Percentiles rank a stretch among this genome's conserved stretches.
These are phyloP conservation scores for Tuber umbilicatum DNA, from an alignment of 495 filamentous ascomycete species.

Conservation along the genomic window DNA sequence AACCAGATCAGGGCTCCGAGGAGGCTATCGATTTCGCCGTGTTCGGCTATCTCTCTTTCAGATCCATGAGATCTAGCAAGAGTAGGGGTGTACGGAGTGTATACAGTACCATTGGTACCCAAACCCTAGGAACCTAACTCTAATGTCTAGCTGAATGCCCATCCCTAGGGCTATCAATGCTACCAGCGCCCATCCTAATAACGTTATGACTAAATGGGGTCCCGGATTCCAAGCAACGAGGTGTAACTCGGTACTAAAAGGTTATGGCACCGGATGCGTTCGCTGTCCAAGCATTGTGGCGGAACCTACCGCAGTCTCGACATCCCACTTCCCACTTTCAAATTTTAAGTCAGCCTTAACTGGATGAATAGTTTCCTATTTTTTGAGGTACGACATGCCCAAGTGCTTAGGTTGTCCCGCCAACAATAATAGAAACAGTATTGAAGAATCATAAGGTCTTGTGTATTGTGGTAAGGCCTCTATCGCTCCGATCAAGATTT, in stretches of 20 bases:
- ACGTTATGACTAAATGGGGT: not conserved
- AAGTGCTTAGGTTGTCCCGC: not conserved
- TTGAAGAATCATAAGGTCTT: not conserved
- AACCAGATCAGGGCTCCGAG: not conserved
- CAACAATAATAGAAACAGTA: not conserved
- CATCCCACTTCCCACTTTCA: not conserved
- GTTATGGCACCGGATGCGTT: not conserved
- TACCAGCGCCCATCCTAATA: not conserved
- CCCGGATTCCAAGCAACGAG: not conserved
- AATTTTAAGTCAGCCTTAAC: not conserved
- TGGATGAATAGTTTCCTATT: not conserved
- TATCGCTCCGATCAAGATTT: not conserved
- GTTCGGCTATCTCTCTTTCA: constrained; percentile 1
- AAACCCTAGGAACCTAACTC: not conserved
- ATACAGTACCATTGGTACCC: not conserved
- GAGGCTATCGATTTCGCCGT: not conserved
- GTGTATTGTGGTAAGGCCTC: not conserved
- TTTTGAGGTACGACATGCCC: not conserved
- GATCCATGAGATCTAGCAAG: not conserved
- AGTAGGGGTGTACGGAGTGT: not conserved
- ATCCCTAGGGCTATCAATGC: not conserved
- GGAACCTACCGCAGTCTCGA: not conserved
- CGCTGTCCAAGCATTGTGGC: not conserved
- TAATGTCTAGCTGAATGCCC: not conserved
- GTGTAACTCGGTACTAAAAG: not conserved